Conservation (phyloP, 331 rosid species). For the Arachis monticola region DNA sequence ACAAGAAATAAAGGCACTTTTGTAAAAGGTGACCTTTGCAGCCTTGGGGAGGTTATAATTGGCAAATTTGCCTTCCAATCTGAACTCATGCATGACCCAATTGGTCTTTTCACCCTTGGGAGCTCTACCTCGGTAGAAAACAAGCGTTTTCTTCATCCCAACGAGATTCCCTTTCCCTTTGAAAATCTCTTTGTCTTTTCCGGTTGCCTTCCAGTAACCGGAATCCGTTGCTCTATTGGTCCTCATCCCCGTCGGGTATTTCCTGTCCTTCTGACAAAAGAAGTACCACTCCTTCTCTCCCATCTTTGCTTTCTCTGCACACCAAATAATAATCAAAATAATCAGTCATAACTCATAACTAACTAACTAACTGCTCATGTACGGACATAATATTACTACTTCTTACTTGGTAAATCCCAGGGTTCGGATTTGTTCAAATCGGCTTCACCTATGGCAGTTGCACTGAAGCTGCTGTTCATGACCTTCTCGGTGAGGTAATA, state of each 20-base stretch:
- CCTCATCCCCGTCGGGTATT: conserved; percentile 95
- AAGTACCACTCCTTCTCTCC: conserved; percentile 97
- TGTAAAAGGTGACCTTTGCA: conserved; percentile 63
- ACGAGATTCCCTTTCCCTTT: conserved; percentile 64
- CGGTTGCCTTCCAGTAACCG: conserved; percentile 98
- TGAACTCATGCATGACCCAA: conserved; percentile 98
- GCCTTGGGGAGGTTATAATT: conserved; percentile 54
- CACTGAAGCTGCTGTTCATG: conserved; percentile 59
- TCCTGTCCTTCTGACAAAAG: conserved; percentile 84
- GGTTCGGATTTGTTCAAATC: conserved; percentile 94
- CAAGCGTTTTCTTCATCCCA: conserved; percentile 98
- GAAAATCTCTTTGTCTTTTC: conserved; percentile 84
- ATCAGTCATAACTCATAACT: neutral
- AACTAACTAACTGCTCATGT: neutral
- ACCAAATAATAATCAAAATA: neutral
- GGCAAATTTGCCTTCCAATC: conserved; percentile 74
- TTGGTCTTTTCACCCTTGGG: conserved; percentile 89
- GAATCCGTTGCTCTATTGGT: conserved; percentile 91
- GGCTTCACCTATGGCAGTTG: conserved; percentile 85
- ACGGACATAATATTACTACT: neutral
- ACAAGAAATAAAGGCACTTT: conserved; percentile 40
- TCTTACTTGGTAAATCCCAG: conserved; percentile 88
- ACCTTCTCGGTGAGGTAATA: conserved; percentile 71
- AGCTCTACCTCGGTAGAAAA: conserved; percentile 93
- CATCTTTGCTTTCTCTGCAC: conserved; percentile 89